phyloP scores from a whole-genome alignment of 352 stramenopile species.

The Halophytophthora polymorphica region DNA sequence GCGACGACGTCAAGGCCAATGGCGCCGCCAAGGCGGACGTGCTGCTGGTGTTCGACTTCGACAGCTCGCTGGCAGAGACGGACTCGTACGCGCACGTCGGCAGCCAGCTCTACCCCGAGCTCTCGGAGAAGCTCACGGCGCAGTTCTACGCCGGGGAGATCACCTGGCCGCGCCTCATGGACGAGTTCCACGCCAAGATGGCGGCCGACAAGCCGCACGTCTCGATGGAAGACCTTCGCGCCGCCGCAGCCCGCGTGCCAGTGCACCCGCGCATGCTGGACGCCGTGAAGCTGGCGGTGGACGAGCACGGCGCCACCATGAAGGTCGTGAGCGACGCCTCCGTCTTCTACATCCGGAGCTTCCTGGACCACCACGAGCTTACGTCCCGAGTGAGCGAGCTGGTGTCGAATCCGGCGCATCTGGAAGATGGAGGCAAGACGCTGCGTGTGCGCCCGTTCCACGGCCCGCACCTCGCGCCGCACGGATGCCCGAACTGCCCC shows the following conservation, averaged over 20 bases:
- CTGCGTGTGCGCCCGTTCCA: slow-evolving; percentile 43
- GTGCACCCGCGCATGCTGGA: slow-evolving; percentile 38
- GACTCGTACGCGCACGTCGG: slow-evolving; percentile 44
- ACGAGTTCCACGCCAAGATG: slow-evolving; percentile 31
- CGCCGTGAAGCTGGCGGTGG: slow-evolving; percentile 37
- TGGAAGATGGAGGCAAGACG: slow-evolving; percentile 12
- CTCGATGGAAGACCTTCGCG: slow-evolving; percentile 20
- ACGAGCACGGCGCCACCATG: slow-evolving; percentile 25
- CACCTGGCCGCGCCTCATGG: slow-evolving; percentile 23
- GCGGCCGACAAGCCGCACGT: slow-evolving; percentile 19
- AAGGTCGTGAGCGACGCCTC: slow-evolving; percentile 53
- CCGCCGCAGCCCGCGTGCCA: slow-evolving; percentile 26
- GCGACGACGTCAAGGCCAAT: background rate
- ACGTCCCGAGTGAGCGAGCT: slow-evolving; percentile 28
- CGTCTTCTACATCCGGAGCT: slow-evolving; percentile 43
- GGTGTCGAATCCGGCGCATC: slow-evolving; percentile 34
- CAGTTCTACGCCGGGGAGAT: slow-evolving; percentile 10
- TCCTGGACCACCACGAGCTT: slow-evolving; percentile 33
- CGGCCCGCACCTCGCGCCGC: slow-evolving; percentile 17
- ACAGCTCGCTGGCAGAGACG: slow-evolving; percentile 41
- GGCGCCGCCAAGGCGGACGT: slow-evolving; percentile 5
- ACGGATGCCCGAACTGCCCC: slow-evolving; percentile 43
- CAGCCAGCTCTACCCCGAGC: slow-evolving; percentile 24
- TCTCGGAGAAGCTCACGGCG: slow-evolving; percentile 19
- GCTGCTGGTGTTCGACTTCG: slow-evolving; percentile 55